Evolutionary conservation across 169 alveolate species (phyloP).

Genomic region (Babesia caballi): DNA sequence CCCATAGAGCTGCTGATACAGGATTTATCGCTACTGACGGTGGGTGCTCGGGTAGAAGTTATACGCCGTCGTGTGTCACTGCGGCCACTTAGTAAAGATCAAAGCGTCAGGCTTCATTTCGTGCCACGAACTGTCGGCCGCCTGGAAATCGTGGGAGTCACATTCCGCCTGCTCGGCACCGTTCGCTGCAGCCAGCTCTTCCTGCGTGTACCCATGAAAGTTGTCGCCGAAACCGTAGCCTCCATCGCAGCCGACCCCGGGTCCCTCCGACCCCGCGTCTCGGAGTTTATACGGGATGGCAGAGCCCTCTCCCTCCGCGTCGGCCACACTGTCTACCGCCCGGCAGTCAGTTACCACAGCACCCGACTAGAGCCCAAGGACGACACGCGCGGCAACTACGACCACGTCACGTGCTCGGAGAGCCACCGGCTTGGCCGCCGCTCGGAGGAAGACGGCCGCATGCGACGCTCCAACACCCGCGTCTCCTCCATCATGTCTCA

Average conservation of each 20-base stretch:
- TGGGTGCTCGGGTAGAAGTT: slow-evolving; percentile 12
- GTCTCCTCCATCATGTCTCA: background rate
- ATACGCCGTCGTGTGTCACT: background rate
- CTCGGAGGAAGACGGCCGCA: background rate
- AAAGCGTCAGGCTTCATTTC: background rate
- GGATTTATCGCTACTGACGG: slow-evolving; percentile 10
- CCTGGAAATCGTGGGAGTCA: slow-evolving; percentile 21
- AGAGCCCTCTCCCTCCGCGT: background rate
- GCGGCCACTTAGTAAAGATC: background rate
- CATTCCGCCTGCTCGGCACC: background rate
- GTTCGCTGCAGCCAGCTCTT: slow-evolving; percentile 19
- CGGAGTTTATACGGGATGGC: background rate
- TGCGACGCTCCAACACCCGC: background rate
- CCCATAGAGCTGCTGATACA: slow-evolving; percentile 1
- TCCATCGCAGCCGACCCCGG: background rate
- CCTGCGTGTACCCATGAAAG: background rate
- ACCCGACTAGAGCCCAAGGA: background rate
- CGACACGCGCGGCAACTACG: background rate
- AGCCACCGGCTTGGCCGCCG: background rate
- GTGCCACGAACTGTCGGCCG: background rate
- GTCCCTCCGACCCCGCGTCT: background rate
- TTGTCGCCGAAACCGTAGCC: background rate
- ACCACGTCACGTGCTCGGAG: background rate
- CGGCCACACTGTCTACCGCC: background rate
- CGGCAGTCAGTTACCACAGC: background rate